These are phyloP conservation scores for Leccinum arenicola DNA, from an alignment of 768 basidiomycete genomes.

Conservation along the genomic window DNA sequence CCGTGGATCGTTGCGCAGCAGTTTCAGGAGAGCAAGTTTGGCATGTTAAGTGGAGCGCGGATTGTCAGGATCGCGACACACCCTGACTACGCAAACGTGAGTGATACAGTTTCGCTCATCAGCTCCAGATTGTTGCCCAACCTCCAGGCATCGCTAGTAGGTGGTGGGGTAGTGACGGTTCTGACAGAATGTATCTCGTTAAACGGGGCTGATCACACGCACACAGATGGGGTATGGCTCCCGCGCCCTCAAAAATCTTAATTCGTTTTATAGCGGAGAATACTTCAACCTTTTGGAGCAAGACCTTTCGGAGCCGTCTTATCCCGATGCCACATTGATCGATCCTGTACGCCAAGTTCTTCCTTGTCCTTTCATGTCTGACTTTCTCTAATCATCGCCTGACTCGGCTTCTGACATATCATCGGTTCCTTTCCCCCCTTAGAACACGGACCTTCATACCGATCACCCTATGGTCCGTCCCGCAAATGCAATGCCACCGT, in stretches of 20 bases:
- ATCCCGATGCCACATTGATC: constrained; percentile 55
- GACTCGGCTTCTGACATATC: not conserved
- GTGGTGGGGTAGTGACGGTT: not conserved
- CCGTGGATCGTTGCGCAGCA: constrained; percentile 95
- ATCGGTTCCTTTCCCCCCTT: not conserved
- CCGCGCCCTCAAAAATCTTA: constrained; percentile 80
- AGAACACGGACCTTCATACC: constrained; percentile 62
- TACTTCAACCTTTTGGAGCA: constrained; percentile 82
- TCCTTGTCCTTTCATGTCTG: not conserved
- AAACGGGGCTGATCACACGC: constrained; percentile 1
- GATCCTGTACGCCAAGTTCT: constrained; percentile 38
- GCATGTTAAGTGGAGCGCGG: constrained; percentile 83
- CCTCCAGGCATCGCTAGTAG: not conserved
- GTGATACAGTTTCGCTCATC: constrained; percentile 27
- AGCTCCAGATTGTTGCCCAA: not conserved
- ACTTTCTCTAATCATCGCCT: not conserved
- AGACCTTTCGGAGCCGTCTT: constrained; percentile 43
- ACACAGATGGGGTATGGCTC: constrained; percentile 94
- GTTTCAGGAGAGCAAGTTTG: constrained; percentile 96
- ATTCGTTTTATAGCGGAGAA: constrained; percentile 91
- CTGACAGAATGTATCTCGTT: not conserved
- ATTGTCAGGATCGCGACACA: constrained; percentile 93
- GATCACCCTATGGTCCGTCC: constrained; percentile 77
- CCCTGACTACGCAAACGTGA: constrained; percentile 88
- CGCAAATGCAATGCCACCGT: constrained; percentile 80